phyloP scores from a whole-genome alignment of 768 basidiomycete species.

The Trametes villosa region DNA sequence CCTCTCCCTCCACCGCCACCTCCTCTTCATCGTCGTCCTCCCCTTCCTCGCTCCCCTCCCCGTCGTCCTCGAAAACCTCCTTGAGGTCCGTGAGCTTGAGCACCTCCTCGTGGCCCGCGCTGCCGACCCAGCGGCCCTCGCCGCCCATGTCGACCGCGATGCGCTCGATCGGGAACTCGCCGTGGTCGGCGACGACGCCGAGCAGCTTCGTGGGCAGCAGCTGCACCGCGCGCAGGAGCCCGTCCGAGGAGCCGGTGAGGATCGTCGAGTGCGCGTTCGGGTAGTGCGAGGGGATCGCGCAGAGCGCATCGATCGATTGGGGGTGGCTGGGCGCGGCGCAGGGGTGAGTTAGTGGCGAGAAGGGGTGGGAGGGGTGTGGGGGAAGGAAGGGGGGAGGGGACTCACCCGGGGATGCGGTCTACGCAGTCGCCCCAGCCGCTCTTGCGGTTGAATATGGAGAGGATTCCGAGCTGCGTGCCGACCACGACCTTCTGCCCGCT shows the following conservation, averaged over 20 bases:
- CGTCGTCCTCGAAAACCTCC: slow-evolving; percentile 69
- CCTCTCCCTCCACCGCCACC: slow-evolving; percentile 33
- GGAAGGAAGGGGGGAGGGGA: too few species aligned
- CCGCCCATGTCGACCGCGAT: slow-evolving; percentile 65
- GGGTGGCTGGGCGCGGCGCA: slow-evolving; percentile 74
- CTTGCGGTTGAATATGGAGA: slow-evolving; percentile 87
- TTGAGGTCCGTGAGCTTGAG: slow-evolving; percentile 85
- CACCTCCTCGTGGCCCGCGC: slow-evolving; percentile 88
- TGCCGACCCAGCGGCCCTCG: slow-evolving; percentile 85
- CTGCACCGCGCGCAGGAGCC: slow-evolving; percentile 80
- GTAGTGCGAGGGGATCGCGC: slow-evolving; percentile 65
- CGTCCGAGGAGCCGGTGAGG: slow-evolving; percentile 91
- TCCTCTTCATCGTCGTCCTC: too few species aligned
- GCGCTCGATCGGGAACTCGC: slow-evolving; percentile 90
- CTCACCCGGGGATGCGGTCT: slow-evolving; percentile 87
- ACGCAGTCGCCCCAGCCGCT: slow-evolving; percentile 94
- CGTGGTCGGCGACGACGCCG: slow-evolving; percentile 90
- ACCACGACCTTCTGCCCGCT: slow-evolving; percentile 84
- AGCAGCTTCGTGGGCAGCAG: slow-evolving; percentile 88
- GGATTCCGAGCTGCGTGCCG: slow-evolving; percentile 86
- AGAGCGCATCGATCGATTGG: slow-evolving; percentile 86
- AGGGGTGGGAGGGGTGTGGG: too few species aligned
- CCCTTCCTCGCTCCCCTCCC: slow-evolving; percentile 47
- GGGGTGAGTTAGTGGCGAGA: too few species aligned
- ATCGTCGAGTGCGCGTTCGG: slow-evolving; percentile 67